Evolutionary conservation across 2,329 filamentous ascomycete genomes (phyloP).

Genomic region (Botrytis medusae): DNA sequence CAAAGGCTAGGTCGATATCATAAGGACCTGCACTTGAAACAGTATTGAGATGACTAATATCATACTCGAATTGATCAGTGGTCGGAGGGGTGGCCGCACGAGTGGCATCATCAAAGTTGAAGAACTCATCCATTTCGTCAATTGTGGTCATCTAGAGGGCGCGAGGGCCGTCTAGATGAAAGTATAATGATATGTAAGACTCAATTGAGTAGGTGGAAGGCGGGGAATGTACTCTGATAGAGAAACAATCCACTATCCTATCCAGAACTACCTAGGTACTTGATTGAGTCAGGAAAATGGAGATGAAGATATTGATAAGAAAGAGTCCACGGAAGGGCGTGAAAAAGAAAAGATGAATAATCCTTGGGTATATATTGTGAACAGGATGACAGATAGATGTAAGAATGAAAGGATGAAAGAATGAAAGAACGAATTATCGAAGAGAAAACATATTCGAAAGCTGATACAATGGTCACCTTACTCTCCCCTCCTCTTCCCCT

Average conservation of each 20-base stretch:
- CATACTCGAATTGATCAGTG: slow-evolving; percentile 11
- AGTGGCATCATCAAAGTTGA: slow-evolving; percentile 57
- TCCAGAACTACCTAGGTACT: neutral
- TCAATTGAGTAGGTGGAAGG: neutral
- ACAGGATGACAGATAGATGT: neutral
- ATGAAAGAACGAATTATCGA: neutral
- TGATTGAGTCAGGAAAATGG: neutral
- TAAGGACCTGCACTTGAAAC: slow-evolving; percentile 36
- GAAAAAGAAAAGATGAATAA: slow-evolving; percentile 7
- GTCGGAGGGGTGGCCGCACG: slow-evolving; percentile 36
- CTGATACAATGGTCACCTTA: neutral
- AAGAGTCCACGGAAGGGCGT: slow-evolving; percentile 33
- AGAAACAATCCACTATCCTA: neutral
- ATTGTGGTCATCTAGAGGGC: slow-evolving; percentile 43
- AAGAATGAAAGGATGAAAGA: neutral
- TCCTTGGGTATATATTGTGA: slow-evolving; percentile 9
- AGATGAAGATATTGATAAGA: slow-evolving; percentile 4
- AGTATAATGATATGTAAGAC: neutral
- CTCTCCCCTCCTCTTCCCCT: neutral
- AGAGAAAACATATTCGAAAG: neutral
- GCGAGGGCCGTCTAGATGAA: slow-evolving; percentile 15
- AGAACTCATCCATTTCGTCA: slow-evolving; percentile 57
- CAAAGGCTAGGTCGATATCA: slow-evolving; percentile 54
- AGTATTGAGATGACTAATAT: slow-evolving; percentile 12
- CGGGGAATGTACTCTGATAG: too few relatives aligned